Evolutionary conservation across 371 early-diverging fungal genomes (phyloP).

Genomic region (Haplosporangium sp.): DNA sequence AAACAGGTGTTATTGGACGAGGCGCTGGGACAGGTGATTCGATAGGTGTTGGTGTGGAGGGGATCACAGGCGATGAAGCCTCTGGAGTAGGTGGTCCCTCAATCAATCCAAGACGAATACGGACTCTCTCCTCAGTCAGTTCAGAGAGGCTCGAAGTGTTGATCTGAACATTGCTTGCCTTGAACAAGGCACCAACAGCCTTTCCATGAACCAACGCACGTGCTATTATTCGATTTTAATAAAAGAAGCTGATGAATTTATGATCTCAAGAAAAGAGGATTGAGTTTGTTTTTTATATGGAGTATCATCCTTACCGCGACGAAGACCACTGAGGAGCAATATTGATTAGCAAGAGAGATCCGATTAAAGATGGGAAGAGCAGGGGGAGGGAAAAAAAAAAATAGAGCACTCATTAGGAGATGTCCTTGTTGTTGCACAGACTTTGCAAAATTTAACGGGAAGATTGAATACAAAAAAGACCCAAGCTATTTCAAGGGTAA

Average conservation of each 20-base stretch:
- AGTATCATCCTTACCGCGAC: constrained; percentile 47
- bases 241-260: background rate
- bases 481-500: background rate
- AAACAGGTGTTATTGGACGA: constrained; percentile 48
- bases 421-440: background rate
- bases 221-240: constrained; percentile 56
- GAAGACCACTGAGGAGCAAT: constrained; percentile 36
- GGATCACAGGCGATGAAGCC: constrained; percentile 45
- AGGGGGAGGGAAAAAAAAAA: background rate
- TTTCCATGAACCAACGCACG: constrained; percentile 80
- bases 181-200: constrained; percentile 70
- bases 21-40: constrained; percentile 40
- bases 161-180: constrained; percentile 65
- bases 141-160: constrained; percentile 63
- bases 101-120: constrained; percentile 54
- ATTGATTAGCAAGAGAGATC: too few relatives aligned
- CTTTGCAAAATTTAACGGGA: background rate
- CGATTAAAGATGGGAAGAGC: background rate
- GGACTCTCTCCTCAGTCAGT: constrained; percentile 56
- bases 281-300: constrained; percentile 21
- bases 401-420: background rate
- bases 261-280: constrained; percentile 33
- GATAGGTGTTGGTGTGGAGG: constrained; percentile 35
- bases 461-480: background rate
- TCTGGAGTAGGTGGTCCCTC: constrained; percentile 51